phyloP scores from a whole-genome alignment of 2,329 filamentous ascomycete species.

The Fusarium compactum region DNA sequence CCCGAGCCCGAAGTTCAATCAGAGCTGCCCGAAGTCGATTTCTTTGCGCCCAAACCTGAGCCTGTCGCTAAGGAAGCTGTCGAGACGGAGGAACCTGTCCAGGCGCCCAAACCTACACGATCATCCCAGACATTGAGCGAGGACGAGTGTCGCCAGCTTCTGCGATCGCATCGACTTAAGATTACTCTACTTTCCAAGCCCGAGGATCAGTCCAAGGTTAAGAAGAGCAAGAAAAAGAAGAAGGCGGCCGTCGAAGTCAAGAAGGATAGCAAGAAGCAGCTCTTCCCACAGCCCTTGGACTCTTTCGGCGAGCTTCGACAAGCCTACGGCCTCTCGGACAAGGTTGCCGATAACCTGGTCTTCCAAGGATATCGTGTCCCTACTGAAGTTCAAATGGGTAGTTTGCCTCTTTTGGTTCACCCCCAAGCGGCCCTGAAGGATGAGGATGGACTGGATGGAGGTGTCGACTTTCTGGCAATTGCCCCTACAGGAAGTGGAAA shows the following conservation, averaged over 20 bases:
- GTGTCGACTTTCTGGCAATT: constrained; percentile 84
- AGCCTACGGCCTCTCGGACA: constrained; percentile 78
- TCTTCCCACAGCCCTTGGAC: constrained; percentile 84
- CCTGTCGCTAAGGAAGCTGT: constrained; percentile 50
- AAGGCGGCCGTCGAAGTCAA: constrained; percentile 60
- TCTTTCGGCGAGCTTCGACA: constrained; percentile 79
- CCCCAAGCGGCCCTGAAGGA: constrained; percentile 63
- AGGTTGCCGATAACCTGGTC: constrained; percentile 81
- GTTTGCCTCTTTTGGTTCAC: constrained; percentile 80
- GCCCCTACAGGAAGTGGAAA: constrained; percentile 98
- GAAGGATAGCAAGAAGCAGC: constrained; percentile 67
- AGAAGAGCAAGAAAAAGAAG: constrained; percentile 68
- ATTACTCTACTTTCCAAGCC: constrained; percentile 77
- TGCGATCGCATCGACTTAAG: constrained; percentile 87
- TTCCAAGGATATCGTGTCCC: constrained; percentile 88
- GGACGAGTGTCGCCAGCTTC: constrained; percentile 77
- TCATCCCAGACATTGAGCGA: constrained; percentile 64
- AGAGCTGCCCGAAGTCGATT: constrained; percentile 65
- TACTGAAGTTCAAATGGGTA: constrained; percentile 93
- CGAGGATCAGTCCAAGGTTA: constrained; percentile 58
- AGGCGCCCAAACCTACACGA: constrained; percentile 47
- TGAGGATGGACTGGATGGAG: constrained; percentile 51
- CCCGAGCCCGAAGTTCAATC: constrained; percentile 46
- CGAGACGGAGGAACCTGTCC: constrained; percentile 40
- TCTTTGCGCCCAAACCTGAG: constrained; percentile 66